Base-by-base conservation (phyloP, 2,329 filamentous ascomycete species). In the Scedosporium aurantiacum region DNA sequence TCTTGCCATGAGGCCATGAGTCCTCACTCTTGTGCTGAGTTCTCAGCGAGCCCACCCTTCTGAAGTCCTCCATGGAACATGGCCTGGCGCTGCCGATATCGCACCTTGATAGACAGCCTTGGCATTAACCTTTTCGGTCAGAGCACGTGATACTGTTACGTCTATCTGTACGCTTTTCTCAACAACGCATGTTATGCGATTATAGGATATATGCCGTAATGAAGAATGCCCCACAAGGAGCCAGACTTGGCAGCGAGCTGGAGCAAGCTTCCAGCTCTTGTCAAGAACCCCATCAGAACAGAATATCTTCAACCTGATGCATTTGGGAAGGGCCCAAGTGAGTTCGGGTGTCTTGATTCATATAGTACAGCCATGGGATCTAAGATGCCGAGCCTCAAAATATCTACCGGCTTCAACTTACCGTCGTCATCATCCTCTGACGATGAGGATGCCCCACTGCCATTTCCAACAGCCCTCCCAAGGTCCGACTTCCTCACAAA, bases 401-500 rank as follows among this genome's bases (percentile, higher is more conserved):
- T 47, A 55, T 25, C 45, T 8, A 45, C 21, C 16, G 54, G 52
- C 6, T 57, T 57, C 60, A 23, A 47, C 23, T 28, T 61, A 2
- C 32, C 32, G 1, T 61, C 60, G 18, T 57, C 60, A 28, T 57
- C 52, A 18, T 47, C 52, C 23, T 62, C 62, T 23, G 67, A 71
- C 62, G 77, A 84, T 68, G 84, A 89, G 68, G 84, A 88, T 67
- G 80, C 84, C 67, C 85, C 86, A 21, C 85, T 97, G 4, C 94
- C 94, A 12, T 97, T 96, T 75, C 94, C 94, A 1, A 82, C 86
- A 45, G 91, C 92, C 3, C 84, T 99, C 16, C 84, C 90, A 1
- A 89, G 94, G 62, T 78, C 81, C 63, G 90, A 94, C 70, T 99
- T 99, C 75, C 82, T 96, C 5, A 76, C 83, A 2, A 81, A 84